Evolutionary conservation across 495 filamentous ascomycete genomes (phyloP).

Genomic region (Xylaria longipes): DNA sequence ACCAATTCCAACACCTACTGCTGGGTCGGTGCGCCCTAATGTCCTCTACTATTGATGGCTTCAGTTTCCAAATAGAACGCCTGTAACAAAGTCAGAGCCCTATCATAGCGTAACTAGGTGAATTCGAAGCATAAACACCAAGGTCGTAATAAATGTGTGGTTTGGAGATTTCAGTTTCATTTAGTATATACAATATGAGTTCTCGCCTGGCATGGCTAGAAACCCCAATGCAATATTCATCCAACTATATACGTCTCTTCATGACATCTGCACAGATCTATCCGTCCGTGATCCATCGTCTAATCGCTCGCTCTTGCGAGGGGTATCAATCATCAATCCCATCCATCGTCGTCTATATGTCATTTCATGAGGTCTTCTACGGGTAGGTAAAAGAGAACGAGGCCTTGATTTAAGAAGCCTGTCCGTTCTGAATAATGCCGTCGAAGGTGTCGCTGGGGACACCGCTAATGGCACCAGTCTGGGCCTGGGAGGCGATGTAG

Average conservation of each 20-base stretch:
- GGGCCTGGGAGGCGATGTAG: constrained; percentile 48
- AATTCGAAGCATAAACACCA: background rate
- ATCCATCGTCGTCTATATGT: constrained; percentile 7
- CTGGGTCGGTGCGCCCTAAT: background rate
- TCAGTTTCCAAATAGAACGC: background rate
- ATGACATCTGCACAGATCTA: constrained; percentile 8
- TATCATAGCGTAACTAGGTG: background rate
- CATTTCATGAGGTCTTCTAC: background rate
- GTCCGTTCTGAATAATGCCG: constrained; percentile 57
- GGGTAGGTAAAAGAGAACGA: background rate
- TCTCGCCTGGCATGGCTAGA: constrained; percentile 2
- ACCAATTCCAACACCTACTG: background rate
- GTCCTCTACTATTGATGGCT: background rate
- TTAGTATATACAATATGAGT: constrained; percentile 12
- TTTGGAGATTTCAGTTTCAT: background rate
- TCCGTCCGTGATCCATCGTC: background rate
- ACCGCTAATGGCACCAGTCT: constrained; percentile 41
- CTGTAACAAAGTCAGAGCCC: background rate
- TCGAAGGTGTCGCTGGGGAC: constrained; percentile 54
- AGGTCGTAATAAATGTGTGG: background rate
- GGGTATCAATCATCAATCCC: constrained; percentile 20
- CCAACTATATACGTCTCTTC: constrained; percentile 20
- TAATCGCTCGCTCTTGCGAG: constrained; percentile 8
- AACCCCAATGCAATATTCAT: background rate
- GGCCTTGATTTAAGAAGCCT: constrained; percentile 16